A percentile compares a stretch with the other conserved stretches of the same genome.
These are phyloP conservation scores for Tolypocladium pustulatum DNA, from an alignment of 2,329 filamentous ascomycete genomes.

Conservation along the genomic window DNA sequence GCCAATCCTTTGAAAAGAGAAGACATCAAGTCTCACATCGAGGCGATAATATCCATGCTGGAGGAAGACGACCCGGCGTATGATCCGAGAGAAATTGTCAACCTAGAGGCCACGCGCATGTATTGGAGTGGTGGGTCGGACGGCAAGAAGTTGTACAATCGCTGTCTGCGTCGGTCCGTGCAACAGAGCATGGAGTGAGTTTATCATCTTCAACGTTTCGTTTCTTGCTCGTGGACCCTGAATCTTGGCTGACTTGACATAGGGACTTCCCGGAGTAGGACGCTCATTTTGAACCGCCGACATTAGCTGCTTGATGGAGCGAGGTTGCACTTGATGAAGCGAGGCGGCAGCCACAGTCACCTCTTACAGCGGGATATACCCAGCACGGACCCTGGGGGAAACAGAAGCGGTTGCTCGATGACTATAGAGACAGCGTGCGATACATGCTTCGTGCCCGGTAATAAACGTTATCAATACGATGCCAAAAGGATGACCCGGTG, in stretches of 20 bases:
- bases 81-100: constrained; percentile 79
- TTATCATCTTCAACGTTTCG: background rate
- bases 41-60: constrained; percentile 70
- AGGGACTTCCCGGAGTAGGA: constrained; percentile 23
- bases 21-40: constrained; percentile 73
- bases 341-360: background rate
- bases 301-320: background rate
- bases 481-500: background rate
- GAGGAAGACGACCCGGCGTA: constrained; percentile 84
- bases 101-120: constrained; percentile 74
- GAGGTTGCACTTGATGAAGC: background rate
- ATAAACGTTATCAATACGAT: background rate
- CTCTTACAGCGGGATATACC: background rate
- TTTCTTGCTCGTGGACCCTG: background rate
- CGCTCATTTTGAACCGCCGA: background rate
- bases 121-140: constrained; percentile 69
- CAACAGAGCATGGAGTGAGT: constrained; percentile 54
- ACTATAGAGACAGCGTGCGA: background rate
- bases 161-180: constrained; percentile 68
- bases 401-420: background rate
- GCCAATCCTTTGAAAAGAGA: constrained; percentile 51
- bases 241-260: background rate
- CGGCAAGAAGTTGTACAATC: constrained; percentile 75
- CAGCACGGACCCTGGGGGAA: background rate
- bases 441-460: background rate